Base-by-base conservation (phyloP, 164 flowering plant species). In the Berberis thunbergii region DNA sequence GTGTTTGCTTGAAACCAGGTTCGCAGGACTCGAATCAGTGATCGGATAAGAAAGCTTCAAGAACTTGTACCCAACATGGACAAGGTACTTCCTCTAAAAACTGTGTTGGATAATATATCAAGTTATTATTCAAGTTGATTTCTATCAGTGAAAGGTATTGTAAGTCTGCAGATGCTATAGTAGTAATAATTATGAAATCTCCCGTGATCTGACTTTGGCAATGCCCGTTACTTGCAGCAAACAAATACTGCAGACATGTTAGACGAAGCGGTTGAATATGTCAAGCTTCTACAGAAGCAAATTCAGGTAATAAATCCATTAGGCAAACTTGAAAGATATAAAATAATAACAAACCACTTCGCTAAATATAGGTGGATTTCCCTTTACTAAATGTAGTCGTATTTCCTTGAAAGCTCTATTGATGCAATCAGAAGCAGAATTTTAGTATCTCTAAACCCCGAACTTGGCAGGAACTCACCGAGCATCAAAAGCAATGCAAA, bases 1-100 rank as follows among this genome's bases (percentile, higher is more conserved):
- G 8, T 49, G 4, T 49, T n/a, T 6, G 8, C 57, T 4, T 64
- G 43, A 9, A 60, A 26, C 46, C 46, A 79, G 83, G 75, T 79
- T 49, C 70, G 83, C 45, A 83, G 99, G 79, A 91, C 95, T 38
- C 66, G 81, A 69, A 94, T 94, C 13, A 94, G 97, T 57, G 99
- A 94, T 59, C 66, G 99, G 41, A 94, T 94, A 84, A 87, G 91
- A 78, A 94, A 85, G 67, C 78, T 94, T 43, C 97, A 94, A 64
- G 99, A 94, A 64, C 90, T 94, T 63, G 97, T 94, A 1, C 98
- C 98, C 1, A 88, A 91, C 77, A 94, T 94, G 98, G 98, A 94
- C 67, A 94, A 86, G 95, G 98, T 91, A 76, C 26, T 9, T 48
- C 2, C 5, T 7, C 42, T 56, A 26, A n/a, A 2, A 56, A 13